phyloP scores from a whole-genome alignment of 768 basidiomycete genomes.

The Leccinum subgranulosum region DNA sequence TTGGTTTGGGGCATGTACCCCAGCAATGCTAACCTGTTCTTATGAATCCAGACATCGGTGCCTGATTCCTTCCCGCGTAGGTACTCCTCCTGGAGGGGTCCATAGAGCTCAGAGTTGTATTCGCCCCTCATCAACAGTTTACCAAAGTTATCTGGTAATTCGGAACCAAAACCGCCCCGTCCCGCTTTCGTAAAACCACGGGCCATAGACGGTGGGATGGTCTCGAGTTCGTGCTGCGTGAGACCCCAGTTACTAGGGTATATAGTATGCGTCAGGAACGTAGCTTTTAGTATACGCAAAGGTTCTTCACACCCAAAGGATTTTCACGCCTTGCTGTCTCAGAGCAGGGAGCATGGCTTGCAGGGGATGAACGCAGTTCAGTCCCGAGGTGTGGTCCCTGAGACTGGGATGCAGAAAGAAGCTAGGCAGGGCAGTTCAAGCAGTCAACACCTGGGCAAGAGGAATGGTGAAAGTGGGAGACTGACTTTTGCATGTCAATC shows the following conservation, averaged over 20 bases:
- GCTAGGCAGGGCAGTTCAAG: constrained; percentile 29
- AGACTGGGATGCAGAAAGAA: constrained; percentile 66
- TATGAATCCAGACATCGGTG: constrained; percentile 71
- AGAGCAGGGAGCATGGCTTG: constrained; percentile 46
- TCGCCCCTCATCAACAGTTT: constrained; percentile 55
- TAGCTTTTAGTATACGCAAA: not conserved
- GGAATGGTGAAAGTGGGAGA: not conserved
- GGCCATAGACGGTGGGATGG: constrained; percentile 57
- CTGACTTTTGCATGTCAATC: constrained; percentile 74
- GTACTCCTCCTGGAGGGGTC: constrained; percentile 56
- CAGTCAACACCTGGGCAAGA: constrained; percentile 4
- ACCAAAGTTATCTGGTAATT: constrained; percentile 53
- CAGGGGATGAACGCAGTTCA: constrained; percentile 56
- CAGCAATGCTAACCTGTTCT: constrained; percentile 47
- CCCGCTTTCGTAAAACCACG: constrained; percentile 51
- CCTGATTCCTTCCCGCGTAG: constrained; percentile 49
- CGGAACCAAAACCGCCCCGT: constrained; percentile 50
- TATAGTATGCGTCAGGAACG: not conserved
- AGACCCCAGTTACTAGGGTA: constrained; percentile 67
- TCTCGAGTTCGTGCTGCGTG: constrained; percentile 59
- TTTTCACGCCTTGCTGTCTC: constrained; percentile 49
- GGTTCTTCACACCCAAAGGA: constrained; percentile 59
- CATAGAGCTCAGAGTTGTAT: constrained; percentile 60
- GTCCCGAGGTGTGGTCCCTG: constrained; percentile 49
- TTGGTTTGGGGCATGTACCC: not conserved